Conservation (phyloP, 257 asterid genomes). For the Gentiana macrophylla region DNA sequence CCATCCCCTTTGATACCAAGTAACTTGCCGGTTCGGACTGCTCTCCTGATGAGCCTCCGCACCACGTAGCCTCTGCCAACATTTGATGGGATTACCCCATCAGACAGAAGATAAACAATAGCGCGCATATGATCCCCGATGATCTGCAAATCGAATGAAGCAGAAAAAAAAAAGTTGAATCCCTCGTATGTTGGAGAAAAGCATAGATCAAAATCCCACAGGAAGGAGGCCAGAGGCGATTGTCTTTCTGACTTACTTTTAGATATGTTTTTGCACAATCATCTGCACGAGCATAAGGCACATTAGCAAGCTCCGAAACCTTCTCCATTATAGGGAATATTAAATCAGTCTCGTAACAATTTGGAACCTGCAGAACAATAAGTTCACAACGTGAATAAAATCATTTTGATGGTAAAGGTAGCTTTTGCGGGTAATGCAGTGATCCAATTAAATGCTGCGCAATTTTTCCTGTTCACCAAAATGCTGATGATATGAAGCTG, state of each 20-base stretch:
- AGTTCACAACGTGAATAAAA: constrained; percentile 6
- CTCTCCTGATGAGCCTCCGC: constrained; percentile 88
- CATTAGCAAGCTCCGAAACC: constrained; percentile 68
- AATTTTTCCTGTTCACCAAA: too few relatives aligned
- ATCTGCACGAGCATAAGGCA: constrained; percentile 53
- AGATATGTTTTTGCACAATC: constrained; percentile 59
- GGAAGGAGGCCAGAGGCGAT: constrained; percentile 1
- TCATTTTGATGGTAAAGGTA: too few relatives aligned
- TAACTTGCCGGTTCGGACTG: constrained; percentile 77
- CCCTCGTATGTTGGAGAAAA: neutral
- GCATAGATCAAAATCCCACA: neutral
- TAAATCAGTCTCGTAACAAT: constrained; percentile 87
- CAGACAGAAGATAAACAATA: constrained; percentile 82
- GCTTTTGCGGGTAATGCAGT: too few relatives aligned
- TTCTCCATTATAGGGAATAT: constrained; percentile 79
- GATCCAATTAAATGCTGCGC: too few relatives aligned
- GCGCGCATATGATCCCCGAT: constrained; percentile 98
- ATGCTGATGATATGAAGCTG: too few relatives aligned
- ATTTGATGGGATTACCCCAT: constrained; percentile 90
- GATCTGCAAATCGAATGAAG: constrained; percentile 31
- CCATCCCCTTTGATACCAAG: constrained; percentile 81
- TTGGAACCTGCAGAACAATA: constrained; percentile 59
- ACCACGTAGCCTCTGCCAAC: constrained; percentile 94
- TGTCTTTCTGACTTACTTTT: constrained; percentile 33
- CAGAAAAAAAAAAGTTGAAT: neutral